Percentiles rank a stretch among this genome's conserved stretches.
phyloP scores from a whole-genome alignment of 169 alveolate genomes.

The Plasmodium inui region DNA sequence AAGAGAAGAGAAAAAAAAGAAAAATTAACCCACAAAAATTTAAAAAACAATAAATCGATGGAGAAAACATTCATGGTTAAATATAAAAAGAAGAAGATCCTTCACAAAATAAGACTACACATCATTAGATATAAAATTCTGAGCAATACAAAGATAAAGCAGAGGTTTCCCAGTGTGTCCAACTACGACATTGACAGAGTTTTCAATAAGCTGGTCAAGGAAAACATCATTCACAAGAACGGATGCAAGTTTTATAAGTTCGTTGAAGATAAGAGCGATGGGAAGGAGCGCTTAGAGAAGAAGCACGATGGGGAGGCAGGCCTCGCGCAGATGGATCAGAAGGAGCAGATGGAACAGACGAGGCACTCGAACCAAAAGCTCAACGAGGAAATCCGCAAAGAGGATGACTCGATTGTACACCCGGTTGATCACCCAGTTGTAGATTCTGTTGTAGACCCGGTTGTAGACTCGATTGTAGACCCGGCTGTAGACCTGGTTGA shows the following conservation, averaged over 20 bases:
- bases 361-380: neutral
- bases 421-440: neutral
- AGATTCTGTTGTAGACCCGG: too few species aligned
- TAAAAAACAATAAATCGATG: neutral
- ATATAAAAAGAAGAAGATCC: constrained; percentile 16
- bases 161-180: constrained; percentile 30
- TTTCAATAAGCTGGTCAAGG: constrained; percentile 18
- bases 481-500: neutral
- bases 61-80: neutral
- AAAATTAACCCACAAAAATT: neutral
- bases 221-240: constrained; percentile 12
- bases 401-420: neutral
- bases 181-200: constrained; percentile 38
- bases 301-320: neutral
- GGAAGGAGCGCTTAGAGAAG: neutral
- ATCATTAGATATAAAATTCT: constrained; percentile 55
- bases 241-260: constrained; percentile 17
- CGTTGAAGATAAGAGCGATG: neutral
- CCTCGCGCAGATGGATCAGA: neutral
- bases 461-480: too few species aligned
- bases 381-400: neutral
- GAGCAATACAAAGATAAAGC: constrained; percentile 9
- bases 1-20: neutral
- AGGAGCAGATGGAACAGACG: neutral
- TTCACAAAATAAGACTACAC: constrained; percentile 5